Evolutionary conservation across 164 flowering plant genomes (phyloP), one percentile per base, ranked within the genome.

Genomic region (Buxus sempervirens): DNA sequence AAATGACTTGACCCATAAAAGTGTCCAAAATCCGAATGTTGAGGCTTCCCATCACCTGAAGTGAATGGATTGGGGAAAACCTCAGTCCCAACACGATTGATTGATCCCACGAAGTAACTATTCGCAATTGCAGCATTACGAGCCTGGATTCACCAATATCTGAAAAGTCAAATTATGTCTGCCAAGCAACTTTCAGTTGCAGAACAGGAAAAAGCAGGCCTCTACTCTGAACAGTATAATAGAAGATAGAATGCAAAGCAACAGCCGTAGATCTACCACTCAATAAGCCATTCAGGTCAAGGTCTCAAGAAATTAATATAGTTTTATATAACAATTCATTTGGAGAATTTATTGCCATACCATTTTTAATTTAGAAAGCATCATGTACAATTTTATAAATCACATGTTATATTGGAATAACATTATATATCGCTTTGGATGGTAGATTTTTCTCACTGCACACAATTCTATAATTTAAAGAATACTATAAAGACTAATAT

Each of bases 51-150:
- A 77, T 95, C 97, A 2, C 98, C 98, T 0, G 99, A 96, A 42
- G 99, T 96, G 76, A 96, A 96, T 24, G 99, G 85, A 73, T 90
- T 93, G 20, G 96, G 96, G 81, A 96, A 96, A 58, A 69, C 68
- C 80, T 93, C 99, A 0, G 93, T 93, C 26, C 99, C 98, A 41
- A 93, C 92, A n/a, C 97, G 94, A 69, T 96, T 96, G 59, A 96
- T 96, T 28, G 99, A 86, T 9, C 86, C 97, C 54, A 93, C 98
- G 73, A 81, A 93, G 72, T 93, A 96, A 75, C 95, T 90, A 64
- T 89, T 96, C 61, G 95, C 90, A 67, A 90, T 93, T 56, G 98
- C 99, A 71, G 96, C 99, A 77, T 96, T 96, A 18, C 97, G 91
- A 1, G 99, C 98, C 98, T 92, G 85, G 26, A 74, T 77, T n/a